Conservation (phyloP, 345 rosid genomes). For the Arabidopsis arenosa region DNA sequence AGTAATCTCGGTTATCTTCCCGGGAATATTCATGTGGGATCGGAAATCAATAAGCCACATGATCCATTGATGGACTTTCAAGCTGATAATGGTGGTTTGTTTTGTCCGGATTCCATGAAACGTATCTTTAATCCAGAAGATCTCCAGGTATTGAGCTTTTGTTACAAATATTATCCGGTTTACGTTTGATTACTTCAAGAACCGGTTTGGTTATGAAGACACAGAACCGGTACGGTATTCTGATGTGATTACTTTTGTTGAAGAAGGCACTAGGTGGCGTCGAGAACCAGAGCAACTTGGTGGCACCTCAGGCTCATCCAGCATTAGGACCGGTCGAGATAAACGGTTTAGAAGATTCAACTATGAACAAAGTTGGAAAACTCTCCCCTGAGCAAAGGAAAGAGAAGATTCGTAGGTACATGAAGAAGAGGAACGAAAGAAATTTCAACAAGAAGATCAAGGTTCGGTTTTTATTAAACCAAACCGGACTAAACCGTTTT, state of each 20-base stretch:
- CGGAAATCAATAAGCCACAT: conserved; percentile 55
- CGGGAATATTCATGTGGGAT: conserved; percentile 49
- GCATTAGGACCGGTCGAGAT: conserved; percentile 65
- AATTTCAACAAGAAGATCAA: conserved; percentile 98
- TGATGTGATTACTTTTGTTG: conserved; percentile 13
- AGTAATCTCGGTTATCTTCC: conserved; percentile 47
- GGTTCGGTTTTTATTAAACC: conserved; percentile 46
- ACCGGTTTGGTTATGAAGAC: not conserved
- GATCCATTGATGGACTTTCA: conserved; percentile 61
- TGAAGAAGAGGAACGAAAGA: conserved; percentile 95
- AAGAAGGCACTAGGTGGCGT: conserved; percentile 53
- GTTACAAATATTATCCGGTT: conserved; percentile 1
- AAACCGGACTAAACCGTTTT: conserved; percentile 19
- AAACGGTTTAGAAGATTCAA: conserved; percentile 74
- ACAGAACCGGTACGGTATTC: conserved; percentile 6
- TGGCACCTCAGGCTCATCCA: conserved; percentile 43
- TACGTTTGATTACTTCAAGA: not conserved
- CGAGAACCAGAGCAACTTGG: conserved; percentile 50
- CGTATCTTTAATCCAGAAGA: conserved; percentile 59
- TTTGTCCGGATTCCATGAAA: conserved; percentile 55
- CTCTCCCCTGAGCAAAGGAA: conserved; percentile 85
- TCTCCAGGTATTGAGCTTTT: conserved; percentile 59
- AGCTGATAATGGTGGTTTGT: conserved; percentile 70
- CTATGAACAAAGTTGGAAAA: conserved; percentile 70
- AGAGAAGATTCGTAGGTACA: conserved; percentile 89